These are phyloP conservation scores for Boletales sp. DNA, from an alignment of 768 basidiomycete species.

Conservation along the genomic window DNA sequence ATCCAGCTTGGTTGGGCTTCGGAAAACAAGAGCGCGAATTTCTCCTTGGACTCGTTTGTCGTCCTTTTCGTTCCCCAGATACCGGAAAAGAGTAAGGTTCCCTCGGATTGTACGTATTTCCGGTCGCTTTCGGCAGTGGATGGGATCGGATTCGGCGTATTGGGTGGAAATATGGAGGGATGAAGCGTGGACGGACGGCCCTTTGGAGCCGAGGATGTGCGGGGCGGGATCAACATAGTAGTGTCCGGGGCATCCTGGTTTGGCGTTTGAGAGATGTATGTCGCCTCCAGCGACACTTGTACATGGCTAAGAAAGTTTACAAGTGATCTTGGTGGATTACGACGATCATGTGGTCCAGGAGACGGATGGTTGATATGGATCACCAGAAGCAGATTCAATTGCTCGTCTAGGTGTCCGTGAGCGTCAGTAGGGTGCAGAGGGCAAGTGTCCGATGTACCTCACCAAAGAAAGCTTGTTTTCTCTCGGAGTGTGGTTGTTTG, in stretches of 20 bases:
- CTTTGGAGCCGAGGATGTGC: conserved; percentile 44
- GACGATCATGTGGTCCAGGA: conserved; percentile 25
- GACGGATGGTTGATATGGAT: conserved; percentile 31
- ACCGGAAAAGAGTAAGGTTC: conserved; percentile 63
- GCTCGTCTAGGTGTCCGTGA: conserved; percentile 45
- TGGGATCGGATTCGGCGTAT: conserved; percentile 83
- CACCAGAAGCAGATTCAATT: conserved; percentile 46
- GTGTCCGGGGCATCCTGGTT: conserved; percentile 36
- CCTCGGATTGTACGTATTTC: conserved; percentile 75
- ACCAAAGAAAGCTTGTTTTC: conserved; percentile 77
- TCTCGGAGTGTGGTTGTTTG: conserved; percentile 41
- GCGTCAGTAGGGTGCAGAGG: conserved; percentile 10
- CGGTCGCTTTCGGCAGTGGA: conserved; percentile 67
- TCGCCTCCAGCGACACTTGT: conserved; percentile 78
- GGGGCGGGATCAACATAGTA: conserved; percentile 46
- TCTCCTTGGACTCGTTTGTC: conserved; percentile 45
- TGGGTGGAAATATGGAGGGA: conserved; percentile 75
- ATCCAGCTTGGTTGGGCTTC: conserved; percentile 61
- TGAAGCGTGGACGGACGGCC: conserved; percentile 37
- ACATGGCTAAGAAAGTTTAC: conserved; percentile 63
- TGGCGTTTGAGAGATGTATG: conserved; percentile 60
- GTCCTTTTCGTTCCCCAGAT: conserved; percentile 67
- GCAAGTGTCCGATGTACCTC: conserved; percentile 25
- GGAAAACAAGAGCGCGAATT: conserved; percentile 66
- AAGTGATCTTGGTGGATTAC: conserved; percentile 36